Percentiles rank a stretch among this genome's conserved stretches.
These are phyloP conservation scores for Pseudogymnoascus sp. DNA, from an alignment of 2,329 filamentous ascomycete species.

Conservation along the genomic window DNA sequence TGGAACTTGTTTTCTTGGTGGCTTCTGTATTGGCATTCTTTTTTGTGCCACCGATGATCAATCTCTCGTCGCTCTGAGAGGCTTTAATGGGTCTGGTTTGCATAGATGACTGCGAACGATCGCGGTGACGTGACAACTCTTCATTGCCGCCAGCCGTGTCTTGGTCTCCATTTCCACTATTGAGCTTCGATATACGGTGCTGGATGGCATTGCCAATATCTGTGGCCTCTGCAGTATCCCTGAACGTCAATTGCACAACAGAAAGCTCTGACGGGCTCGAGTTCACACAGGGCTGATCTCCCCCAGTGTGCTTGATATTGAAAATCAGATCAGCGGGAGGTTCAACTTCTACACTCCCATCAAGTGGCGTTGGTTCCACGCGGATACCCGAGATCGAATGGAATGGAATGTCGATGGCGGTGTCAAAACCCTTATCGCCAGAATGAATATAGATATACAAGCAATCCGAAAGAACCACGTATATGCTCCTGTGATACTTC, in stretches of 20 bases:
- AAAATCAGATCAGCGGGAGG: neutral
- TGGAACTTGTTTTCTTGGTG: neutral
- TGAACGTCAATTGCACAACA: neutral
- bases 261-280: neutral
- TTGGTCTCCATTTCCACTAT: too few relatives aligned
- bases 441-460: constrained; percentile 1
- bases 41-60: neutral
- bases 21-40: neutral
- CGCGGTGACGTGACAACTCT: neutral
- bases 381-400: neutral
- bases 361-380: neutral
- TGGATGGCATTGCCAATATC: neutral
- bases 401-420: constrained; percentile 2
- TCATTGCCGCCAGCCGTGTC: neutral
- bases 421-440: neutral
- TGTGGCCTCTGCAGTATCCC: neutral
- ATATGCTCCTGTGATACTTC: neutral
- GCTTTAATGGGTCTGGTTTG: neutral
- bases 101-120: neutral
- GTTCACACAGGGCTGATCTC: neutral
- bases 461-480: neutral
- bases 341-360: neutral
- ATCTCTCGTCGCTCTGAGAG: neutral
- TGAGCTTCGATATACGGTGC: neutral
- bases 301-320: neutral